These are phyloP conservation scores for Ustilago shanxiensis DNA, from an alignment of 1,284 basidiomycete genomes.

Conservation along the genomic window DNA sequence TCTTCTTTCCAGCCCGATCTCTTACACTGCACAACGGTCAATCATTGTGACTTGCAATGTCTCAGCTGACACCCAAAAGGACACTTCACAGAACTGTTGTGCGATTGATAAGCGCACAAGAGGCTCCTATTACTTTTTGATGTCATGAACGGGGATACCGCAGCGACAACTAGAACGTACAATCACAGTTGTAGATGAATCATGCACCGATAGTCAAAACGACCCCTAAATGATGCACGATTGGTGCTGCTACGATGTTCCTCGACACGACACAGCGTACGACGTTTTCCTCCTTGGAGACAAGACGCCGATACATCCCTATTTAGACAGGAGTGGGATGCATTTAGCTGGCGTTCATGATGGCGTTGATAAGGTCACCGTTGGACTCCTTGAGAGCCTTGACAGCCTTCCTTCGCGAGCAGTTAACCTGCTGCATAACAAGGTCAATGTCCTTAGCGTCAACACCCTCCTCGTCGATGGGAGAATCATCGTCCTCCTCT, in stretches of 20 bases:
- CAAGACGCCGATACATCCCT: not conserved
- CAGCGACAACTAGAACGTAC: not conserved
- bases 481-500: constrained; percentile 68
- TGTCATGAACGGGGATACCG: not conserved
- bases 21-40: too few relatives aligned
- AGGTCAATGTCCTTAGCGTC: constrained; percentile 93
- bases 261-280: not conserved
- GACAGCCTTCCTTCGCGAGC: constrained; percentile 69
- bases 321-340: not conserved
- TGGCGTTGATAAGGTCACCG: constrained; percentile 69
- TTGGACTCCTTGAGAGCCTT: constrained; percentile 70
- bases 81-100: not conserved
- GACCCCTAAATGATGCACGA: not conserved
- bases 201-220: not conserved
- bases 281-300: not conserved
- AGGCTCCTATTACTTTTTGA: constrained; percentile 7
- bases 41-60: too few relatives aligned
- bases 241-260: not conserved
- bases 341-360: constrained; percentile 66
- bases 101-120: constrained; percentile 4
- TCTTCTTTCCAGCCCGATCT: too few relatives aligned
- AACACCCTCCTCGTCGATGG: constrained; percentile 73
- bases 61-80: too few relatives aligned
- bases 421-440: constrained; percentile 81
- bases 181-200: not conserved